A percentile compares a stretch with the other conserved stretches of the same genome.
Conservation (phyloP, 495 filamentous ascomycete species). For the Xylaria castorea region DNA sequence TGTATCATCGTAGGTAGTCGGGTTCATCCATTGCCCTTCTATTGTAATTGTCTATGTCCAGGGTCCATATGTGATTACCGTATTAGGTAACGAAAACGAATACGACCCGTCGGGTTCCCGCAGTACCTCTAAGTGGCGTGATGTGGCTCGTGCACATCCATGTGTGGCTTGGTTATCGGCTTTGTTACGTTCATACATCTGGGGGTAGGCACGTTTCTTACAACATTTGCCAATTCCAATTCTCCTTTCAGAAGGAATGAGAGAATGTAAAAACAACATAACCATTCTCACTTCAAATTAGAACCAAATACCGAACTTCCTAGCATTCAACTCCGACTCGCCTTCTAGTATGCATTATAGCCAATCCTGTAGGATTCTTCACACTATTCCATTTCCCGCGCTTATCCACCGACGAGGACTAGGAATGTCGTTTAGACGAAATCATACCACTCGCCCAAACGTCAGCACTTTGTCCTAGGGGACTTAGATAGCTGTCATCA, state of each 20-base stretch:
- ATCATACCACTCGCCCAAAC: neutral
- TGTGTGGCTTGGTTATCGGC: neutral
- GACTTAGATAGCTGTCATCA: neutral
- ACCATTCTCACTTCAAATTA: neutral
- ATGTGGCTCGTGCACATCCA: neutral
- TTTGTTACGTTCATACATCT: neutral
- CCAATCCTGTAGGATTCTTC: neutral
- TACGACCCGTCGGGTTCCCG: slow-evolving; percentile 14
- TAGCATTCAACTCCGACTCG: neutral
- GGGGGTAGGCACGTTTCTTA: neutral
- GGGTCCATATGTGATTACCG: neutral
- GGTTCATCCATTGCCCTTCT: neutral
- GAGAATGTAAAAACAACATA: neutral
- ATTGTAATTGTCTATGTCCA: neutral
- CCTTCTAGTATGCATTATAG: neutral
- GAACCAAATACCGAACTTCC: neutral
- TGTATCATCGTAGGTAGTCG: neutral
- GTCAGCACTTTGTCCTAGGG: neutral
- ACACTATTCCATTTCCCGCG: neutral
- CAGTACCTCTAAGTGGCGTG: neutral
- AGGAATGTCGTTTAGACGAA: neutral
- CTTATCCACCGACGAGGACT: neutral
- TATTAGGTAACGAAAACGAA: slow-evolving; percentile 28
- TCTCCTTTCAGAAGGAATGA: neutral
- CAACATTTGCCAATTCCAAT: neutral